Evolutionary conservation across 306 rosid genomes (phyloP).

Genomic region (Cucurbita pepo): DNA sequence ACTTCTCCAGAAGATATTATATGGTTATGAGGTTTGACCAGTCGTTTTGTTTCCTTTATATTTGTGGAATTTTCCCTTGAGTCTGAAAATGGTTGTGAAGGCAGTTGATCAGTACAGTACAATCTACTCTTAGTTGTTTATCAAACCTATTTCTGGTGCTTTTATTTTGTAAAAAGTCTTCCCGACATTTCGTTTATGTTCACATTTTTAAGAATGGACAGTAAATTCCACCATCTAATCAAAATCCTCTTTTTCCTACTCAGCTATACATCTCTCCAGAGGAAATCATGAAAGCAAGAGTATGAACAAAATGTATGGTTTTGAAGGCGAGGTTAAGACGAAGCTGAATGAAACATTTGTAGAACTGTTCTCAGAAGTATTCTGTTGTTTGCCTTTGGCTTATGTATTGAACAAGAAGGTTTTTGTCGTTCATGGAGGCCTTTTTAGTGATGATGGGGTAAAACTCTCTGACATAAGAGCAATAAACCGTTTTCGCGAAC

Average conservation of each 20-base stretch:
- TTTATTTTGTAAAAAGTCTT: no score
- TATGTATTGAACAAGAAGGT: slow-evolving; percentile 77
- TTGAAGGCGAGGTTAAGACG: slow-evolving; percentile 92
- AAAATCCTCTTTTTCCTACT: slow-evolving; percentile 3
- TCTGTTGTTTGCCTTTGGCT: slow-evolving; percentile 87
- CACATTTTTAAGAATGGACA: not conserved
- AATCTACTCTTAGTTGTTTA: not conserved
- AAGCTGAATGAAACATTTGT: slow-evolving; percentile 77
- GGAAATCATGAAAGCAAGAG: slow-evolving; percentile 97
- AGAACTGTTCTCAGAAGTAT: slow-evolving; percentile 88
- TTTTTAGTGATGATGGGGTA: slow-evolving; percentile 91
- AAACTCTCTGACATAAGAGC: slow-evolving; percentile 65
- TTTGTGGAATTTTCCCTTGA: not conserved
- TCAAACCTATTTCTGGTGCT: not conserved
- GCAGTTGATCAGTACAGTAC: not conserved
- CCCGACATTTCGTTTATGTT: not conserved
- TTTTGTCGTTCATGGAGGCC: slow-evolving; percentile 95
- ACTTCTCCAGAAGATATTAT: not conserved
- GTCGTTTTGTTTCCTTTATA: not conserved
- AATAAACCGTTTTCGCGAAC: slow-evolving; percentile 91
- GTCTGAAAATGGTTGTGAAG: not conserved
- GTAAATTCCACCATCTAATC: not conserved
- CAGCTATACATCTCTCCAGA: slow-evolving; percentile 89
- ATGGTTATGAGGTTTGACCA: not conserved
- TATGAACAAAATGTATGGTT: slow-evolving; percentile 98